Evolutionary conservation across 306 rosid genomes (phyloP).

Genomic region (Quercus gilva): DNA sequence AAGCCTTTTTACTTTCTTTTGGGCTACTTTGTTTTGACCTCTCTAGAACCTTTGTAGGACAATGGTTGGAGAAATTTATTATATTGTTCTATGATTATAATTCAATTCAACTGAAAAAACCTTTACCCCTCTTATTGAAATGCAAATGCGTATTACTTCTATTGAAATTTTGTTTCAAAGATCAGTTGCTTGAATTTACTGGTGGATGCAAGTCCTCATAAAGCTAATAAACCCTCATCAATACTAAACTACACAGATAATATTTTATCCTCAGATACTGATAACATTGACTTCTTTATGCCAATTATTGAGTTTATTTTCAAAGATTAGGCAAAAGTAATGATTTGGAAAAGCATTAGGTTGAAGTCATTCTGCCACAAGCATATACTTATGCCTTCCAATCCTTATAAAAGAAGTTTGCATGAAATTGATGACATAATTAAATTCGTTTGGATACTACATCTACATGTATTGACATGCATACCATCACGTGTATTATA

Average conservation of each 20-base stretch:
- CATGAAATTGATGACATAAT: background rate
- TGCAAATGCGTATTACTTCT: background rate
- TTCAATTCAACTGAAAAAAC: background rate
- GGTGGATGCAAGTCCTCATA: background rate
- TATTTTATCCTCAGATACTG: background rate
- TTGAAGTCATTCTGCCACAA: background rate
- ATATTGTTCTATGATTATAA: background rate
- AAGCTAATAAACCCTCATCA: background rate
- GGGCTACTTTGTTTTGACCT: background rate
- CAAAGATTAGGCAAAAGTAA: background rate
- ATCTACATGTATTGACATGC: background rate
- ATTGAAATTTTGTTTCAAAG: background rate
- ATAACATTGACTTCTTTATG: background rate
- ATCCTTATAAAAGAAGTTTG: background rate
- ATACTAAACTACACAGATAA: background rate
- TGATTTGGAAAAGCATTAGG: background rate
- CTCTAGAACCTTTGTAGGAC: too few relatives aligned
- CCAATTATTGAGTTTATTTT: background rate
- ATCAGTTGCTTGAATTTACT: background rate
- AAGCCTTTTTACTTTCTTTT: background rate
- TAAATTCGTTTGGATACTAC: background rate
- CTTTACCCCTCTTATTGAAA: background rate
- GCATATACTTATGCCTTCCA: background rate
- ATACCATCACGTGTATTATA: background rate
- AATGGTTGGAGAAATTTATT: background rate